Base-by-base conservation (phyloP, 495 filamentous ascomycete genomes). In the Neurospora terricola region DNA sequence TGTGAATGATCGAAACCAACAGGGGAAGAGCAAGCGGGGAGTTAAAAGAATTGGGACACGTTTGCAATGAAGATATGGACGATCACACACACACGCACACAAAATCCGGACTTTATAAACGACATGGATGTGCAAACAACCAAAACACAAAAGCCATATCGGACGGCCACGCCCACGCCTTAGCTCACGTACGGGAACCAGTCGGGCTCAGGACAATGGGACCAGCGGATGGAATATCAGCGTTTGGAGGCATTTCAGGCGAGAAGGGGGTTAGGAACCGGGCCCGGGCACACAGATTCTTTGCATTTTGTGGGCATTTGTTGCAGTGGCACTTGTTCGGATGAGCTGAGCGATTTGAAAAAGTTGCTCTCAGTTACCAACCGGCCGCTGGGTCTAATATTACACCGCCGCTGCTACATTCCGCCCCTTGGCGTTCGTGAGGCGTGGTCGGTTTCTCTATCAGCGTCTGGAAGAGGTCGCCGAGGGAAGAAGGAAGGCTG, bases 1-100 rank as follows among this genome's bases (percentile, higher is more conserved):
- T 98, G 96, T 98, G 90, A 91, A 74, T 66, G 54, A 34, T 66
- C 54, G 54, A 66, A 34, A 34, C 54, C 54, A 66, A 66, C 12
- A 66, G 54, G 54, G 54, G 54, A 66, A 66, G 54, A 66, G 54
- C 54, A 66, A 66, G 54, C 54, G 54, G 54, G 54, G 54, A 34
- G 30, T 66, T 66, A 66, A 66, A 66, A 66, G 27, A 66, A 66
- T 66, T 66, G 54, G 54, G 54, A 34, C 54, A 66, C 54, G 54
- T 66, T 66, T 66, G 54, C 54, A 66, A 66, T 36, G 54, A 66
- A 66, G 54, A 66, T 27, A 66, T 66, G 54, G 54, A 66, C 54
- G 54, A 66, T 66, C 54, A 66, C 6, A 66, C 54, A 66, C 27
- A 66, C 27, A 66, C 54, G 23, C 54, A 66, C 54, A 66, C 54